Conservation (phyloP, 2,329 filamentous ascomycete species). For the Sporothrix luriei region DNA sequence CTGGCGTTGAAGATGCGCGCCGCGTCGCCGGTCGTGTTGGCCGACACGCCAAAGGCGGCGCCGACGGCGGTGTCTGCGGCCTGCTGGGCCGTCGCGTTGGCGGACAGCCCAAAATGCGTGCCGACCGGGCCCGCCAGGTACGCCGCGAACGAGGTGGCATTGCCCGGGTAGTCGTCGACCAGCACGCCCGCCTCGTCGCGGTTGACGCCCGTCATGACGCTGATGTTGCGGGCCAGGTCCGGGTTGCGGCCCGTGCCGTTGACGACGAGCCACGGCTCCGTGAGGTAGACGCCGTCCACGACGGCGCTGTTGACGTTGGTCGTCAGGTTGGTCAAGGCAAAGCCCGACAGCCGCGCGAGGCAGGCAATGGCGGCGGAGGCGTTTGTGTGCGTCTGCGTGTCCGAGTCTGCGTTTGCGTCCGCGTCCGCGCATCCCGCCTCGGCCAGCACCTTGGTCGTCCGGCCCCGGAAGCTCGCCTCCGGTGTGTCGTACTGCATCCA, state of each 20-base stretch:
- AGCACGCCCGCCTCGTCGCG: slow-evolving; percentile 42
- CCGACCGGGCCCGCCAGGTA: slow-evolving; percentile 36
- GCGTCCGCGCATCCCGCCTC: too few species aligned
- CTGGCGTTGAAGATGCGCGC: slow-evolving; percentile 43
- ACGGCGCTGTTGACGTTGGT: slow-evolving; percentile 40
- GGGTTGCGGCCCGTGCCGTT: slow-evolving; percentile 36
- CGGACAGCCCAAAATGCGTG: slow-evolving; percentile 31
- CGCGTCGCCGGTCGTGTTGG: slow-evolving; percentile 30
- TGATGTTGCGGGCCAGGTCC: slow-evolving; percentile 38
- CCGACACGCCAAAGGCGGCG: slow-evolving; percentile 31
- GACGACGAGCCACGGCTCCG: slow-evolving; percentile 39
- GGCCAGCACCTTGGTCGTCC: slow-evolving; percentile 37
- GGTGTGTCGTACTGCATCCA: slow-evolving; percentile 37
- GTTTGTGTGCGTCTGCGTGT: too few species aligned
- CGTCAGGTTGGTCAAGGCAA: slow-evolving; percentile 41
- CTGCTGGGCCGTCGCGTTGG: background rate
- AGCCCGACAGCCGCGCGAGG: slow-evolving; percentile 39
- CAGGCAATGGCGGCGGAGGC: slow-evolving; percentile 37
- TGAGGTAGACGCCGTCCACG: slow-evolving; percentile 42
- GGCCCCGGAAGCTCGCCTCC: slow-evolving; percentile 35
- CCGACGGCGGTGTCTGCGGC: background rate
- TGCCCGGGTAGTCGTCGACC: slow-evolving; percentile 36
- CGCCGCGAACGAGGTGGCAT: slow-evolving; percentile 34
- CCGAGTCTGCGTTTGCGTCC: too few species aligned
- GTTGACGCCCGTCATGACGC: slow-evolving; percentile 45